A percentile compares a stretch with the other conserved stretches of the same genome.
Evolutionary conservation across 1,284 basidiomycete species (phyloP).

Genomic region (Naganishia sp.): DNA sequence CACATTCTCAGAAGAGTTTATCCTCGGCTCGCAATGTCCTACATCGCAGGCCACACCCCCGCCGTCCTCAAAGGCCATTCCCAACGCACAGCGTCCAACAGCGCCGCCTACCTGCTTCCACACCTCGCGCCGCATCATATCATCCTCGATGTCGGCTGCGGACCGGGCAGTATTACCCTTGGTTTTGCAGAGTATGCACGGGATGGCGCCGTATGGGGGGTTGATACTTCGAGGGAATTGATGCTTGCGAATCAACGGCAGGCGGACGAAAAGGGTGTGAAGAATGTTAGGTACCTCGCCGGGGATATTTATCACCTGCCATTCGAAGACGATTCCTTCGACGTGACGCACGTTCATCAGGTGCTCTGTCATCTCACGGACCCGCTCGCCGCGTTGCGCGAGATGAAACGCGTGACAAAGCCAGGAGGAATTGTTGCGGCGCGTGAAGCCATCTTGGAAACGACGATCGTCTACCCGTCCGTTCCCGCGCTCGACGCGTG

Average conservation of each 20-base stretch:
- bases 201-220: slow-evolving; percentile 32
- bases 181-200: slow-evolving; percentile 31
- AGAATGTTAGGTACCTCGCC: slow-evolving; percentile 32
- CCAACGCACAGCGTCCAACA: slow-evolving; percentile 10
- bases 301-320: slow-evolving; percentile 34
- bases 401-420: slow-evolving; percentile 18
- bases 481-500: not conserved
- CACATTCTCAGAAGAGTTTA: too few species aligned
- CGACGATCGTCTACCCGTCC: slow-evolving; percentile 20
- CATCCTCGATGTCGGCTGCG: slow-evolving; percentile 38
- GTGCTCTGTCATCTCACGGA: slow-evolving; percentile 27
- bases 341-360: slow-evolving; percentile 25
- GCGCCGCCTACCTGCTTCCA: slow-evolving; percentile 24
- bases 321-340: slow-evolving; percentile 32
- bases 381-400: slow-evolving; percentile 16
- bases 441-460: slow-evolving; percentile 18
- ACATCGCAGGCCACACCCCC: slow-evolving; percentile 13
- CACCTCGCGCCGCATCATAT: slow-evolving; percentile 1
- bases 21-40: not conserved
- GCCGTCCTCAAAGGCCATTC: slow-evolving; percentile 5
- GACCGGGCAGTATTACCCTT: slow-evolving; percentile 39
- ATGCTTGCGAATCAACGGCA: slow-evolving; percentile 13
- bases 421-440: slow-evolving; percentile 26
- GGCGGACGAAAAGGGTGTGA: not conserved
- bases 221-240: slow-evolving; percentile 34